Conservation (phyloP, 2,329 filamentous ascomycete genomes). For the Monascus ruber region DNA sequence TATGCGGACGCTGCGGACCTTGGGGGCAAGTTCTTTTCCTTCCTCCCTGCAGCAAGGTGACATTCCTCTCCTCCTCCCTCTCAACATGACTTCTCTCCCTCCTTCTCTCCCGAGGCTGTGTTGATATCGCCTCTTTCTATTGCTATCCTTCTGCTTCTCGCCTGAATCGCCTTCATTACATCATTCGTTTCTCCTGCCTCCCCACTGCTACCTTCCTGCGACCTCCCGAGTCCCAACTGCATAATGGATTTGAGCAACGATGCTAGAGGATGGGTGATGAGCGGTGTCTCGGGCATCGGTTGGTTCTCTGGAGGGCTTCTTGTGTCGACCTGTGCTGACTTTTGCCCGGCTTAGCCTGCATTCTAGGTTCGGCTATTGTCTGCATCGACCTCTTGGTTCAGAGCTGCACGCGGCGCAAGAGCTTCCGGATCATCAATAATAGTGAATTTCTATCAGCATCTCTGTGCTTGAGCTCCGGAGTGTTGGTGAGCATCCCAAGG, state of each 20-base stretch:
- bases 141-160: too few relatives aligned
- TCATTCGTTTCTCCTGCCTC: too few relatives aligned
- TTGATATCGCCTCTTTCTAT: too few relatives aligned
- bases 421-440: slow-evolving; percentile 82
- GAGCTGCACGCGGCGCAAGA: slow-evolving; percentile 57
- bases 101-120: too few relatives aligned
- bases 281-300: slow-evolving; percentile 68
- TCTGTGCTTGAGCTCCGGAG: slow-evolving; percentile 83
- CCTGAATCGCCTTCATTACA: too few relatives aligned
- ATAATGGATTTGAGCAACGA: slow-evolving; percentile 53
- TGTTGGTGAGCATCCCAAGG: slow-evolving; percentile 58
- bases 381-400: slow-evolving; percentile 72
- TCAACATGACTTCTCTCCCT: too few relatives aligned
- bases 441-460: slow-evolving; percentile 79
- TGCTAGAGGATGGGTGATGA: slow-evolving; percentile 86
- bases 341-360: slow-evolving; percentile 30
- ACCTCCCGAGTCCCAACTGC: too few relatives aligned
- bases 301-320: slow-evolving; percentile 10
- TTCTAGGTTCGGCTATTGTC: slow-evolving; percentile 71
- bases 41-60: too few relatives aligned
- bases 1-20: too few relatives aligned
- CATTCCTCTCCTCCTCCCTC: too few relatives aligned
- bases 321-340: slow-evolving; percentile 5
- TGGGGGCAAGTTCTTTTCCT: too few relatives aligned
- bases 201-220: too few relatives aligned